phyloP scores from a whole-genome alignment of 2,329 filamentous ascomycete genomes.

The Onygenales sp. region DNA sequence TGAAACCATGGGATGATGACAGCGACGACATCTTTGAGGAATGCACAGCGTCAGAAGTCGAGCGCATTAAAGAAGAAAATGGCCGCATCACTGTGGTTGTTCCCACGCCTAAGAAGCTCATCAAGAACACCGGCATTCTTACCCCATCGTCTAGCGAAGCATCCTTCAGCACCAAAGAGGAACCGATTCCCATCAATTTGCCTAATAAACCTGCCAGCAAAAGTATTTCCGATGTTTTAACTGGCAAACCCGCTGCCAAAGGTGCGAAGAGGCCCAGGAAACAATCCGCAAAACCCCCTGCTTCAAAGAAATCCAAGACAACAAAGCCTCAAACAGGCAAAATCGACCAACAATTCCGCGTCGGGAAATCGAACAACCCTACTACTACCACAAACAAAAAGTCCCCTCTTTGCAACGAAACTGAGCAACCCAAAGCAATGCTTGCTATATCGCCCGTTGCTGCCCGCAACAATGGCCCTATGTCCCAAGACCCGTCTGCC shows the following conservation, averaged over 20 bases:
- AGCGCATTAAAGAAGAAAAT: constrained; percentile 31
- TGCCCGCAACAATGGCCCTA: constrained; percentile 27
- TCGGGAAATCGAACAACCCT: constrained; percentile 5
- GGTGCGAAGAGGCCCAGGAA: neutral
- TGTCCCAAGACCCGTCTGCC: constrained; percentile 15
- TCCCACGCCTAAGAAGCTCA: constrained; percentile 28
- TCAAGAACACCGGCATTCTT: constrained; percentile 25
- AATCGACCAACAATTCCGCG: constrained; percentile 7
- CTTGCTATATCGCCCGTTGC: constrained; percentile 24
- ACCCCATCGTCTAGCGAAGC: constrained; percentile 35
- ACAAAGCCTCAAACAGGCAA: constrained; percentile 3
- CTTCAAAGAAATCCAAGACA: constrained; percentile 6
- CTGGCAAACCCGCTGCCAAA: constrained; percentile 21
- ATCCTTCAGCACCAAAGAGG: constrained; percentile 15
- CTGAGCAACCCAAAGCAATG: constrained; percentile 23
- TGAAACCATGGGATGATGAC: constrained; percentile 49
- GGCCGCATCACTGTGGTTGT: constrained; percentile 32
- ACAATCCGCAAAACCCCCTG: neutral
- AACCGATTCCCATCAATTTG: constrained; percentile 4
- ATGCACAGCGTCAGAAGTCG: constrained; percentile 36
- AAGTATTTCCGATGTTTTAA: constrained; percentile 4
- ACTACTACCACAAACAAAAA: constrained; percentile 8
- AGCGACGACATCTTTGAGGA: constrained; percentile 31
- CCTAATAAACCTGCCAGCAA: neutral
- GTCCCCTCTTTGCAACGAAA: constrained; percentile 15